Percentiles rank a stretch among this genome's conserved stretches.
phyloP scores from a whole-genome alignment of 78 protist species.

The Pelomyxa schiedti region DNA sequence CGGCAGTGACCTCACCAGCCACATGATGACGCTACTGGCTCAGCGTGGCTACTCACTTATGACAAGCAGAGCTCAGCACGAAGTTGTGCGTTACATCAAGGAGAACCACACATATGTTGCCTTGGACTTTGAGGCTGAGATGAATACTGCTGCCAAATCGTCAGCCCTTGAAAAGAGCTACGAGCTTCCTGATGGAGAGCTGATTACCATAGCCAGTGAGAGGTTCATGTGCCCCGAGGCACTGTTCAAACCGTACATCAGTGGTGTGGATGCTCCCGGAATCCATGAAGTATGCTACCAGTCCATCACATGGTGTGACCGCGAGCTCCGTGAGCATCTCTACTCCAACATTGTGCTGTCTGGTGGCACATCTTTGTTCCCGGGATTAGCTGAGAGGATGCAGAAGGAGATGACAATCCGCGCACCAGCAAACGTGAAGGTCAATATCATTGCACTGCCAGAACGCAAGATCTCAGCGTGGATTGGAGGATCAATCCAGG shows the following conservation, averaged over 20 bases:
- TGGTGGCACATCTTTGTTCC: conserved; percentile 83
- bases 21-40: conserved; percentile 60
- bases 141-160: conserved; percentile 31
- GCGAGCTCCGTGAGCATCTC: conserved; percentile 69
- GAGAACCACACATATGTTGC: conserved; percentile 47
- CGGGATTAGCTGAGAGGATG: conserved; percentile 62
- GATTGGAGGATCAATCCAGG: conserved; percentile 93
- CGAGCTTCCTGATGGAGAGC: conserved; percentile 75
- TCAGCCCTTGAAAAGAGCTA: conserved; percentile 47
- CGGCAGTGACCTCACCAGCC: conserved; percentile 88
- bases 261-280: conserved; percentile 75
- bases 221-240: conserved; percentile 75
- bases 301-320: conserved; percentile 75
- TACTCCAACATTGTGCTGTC: conserved; percentile 73
- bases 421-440: conserved; percentile 81
- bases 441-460: conserved; percentile 83
- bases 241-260: conserved; percentile 77
- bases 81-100: conserved; percentile 60
- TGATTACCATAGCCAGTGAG: conserved; percentile 75
- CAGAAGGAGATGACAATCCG: conserved; percentile 32
- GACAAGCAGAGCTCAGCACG: conserved; percentile 77
- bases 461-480: conserved; percentile 88
- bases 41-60: conserved; percentile 79
- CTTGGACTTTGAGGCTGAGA: conserved; percentile 53
- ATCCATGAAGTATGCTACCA: conserved; percentile 62